A percentile compares a stretch with the other conserved stretches of the same genome.
These are phyloP conservation scores for Ceratocystis cacaofunesta DNA, from an alignment of 2,329 filamentous ascomycete species.

Conservation along the genomic window DNA sequence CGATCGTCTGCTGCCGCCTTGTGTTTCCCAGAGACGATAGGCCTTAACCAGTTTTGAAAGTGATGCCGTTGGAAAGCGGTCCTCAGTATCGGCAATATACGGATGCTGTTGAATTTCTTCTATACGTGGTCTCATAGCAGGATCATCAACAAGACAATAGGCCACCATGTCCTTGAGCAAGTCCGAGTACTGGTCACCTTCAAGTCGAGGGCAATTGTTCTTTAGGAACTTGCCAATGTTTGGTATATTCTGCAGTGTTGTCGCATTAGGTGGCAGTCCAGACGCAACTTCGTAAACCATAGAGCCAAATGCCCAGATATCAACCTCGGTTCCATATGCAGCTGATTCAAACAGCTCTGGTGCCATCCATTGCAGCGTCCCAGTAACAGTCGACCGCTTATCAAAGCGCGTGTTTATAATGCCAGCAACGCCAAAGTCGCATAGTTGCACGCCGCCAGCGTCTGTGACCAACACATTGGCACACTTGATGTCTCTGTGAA, in stretches of 20 bases:
- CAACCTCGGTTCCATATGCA: conserved; percentile 41
- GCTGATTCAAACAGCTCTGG: conserved; percentile 43
- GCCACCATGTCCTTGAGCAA: conserved; percentile 43
- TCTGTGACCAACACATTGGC: conserved; percentile 52
- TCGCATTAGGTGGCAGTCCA: conserved; percentile 43
- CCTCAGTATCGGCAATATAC: conserved; percentile 44
- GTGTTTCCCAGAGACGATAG: conserved; percentile 53
- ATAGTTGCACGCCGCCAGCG: conserved; percentile 47
- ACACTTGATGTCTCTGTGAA: conserved; percentile 39
- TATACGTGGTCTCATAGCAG: conserved; percentile 41
- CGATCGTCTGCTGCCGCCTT: conserved; percentile 48
- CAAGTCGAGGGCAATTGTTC: conserved; percentile 38
- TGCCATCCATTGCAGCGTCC: conserved; percentile 56
- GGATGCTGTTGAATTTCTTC: conserved; percentile 47
- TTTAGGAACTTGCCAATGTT: conserved; percentile 31
- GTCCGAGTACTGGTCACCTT: conserved; percentile 43
- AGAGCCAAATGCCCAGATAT: conserved; percentile 56
- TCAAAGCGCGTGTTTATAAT: conserved; percentile 45
- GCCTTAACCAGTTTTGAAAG: conserved; percentile 48
- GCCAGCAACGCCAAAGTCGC: conserved; percentile 53
- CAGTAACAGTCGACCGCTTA: conserved; percentile 51
- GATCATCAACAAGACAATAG: conserved; percentile 44
- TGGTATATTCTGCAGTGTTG: conserved; percentile 29
- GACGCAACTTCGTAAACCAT: conserved; percentile 54
- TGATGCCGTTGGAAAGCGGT: conserved; percentile 43